Evolutionary conservation across 1,139 yeast genomes (phyloP).

Genomic region (Saccharomyces uvarum): DNA sequence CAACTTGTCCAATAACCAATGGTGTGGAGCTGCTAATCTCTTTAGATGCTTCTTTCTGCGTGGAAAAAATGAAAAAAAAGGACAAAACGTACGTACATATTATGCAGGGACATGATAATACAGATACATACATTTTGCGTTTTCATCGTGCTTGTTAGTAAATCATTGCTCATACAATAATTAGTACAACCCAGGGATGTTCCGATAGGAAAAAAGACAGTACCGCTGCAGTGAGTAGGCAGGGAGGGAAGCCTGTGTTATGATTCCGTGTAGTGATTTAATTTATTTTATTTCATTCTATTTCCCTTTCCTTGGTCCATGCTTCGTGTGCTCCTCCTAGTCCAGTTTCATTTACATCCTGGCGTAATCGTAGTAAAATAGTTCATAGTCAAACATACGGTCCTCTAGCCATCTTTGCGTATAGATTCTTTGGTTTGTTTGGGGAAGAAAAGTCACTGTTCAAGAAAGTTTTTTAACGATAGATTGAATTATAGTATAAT

Average conservation of each 20-base stretch:
- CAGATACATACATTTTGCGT: not conserved
- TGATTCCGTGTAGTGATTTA: not conserved
- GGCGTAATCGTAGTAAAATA: not conserved
- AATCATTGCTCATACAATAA: not conserved
- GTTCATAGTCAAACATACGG: slow-evolving; percentile 52
- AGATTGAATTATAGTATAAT: not conserved
- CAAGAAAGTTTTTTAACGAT: not conserved
- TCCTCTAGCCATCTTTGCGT: slow-evolving; percentile 82
- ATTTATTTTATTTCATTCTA: not conserved
- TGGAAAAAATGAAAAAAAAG: not conserved
- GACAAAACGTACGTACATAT: not conserved
- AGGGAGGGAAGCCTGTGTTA: not conserved
- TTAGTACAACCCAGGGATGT: not conserved
- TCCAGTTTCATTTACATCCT: not conserved
- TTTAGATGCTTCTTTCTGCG: slow-evolving; percentile 86
- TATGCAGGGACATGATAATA: not conserved
- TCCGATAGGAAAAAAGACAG: not conserved
- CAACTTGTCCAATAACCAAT: slow-evolving; percentile 99
- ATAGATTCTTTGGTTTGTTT: not conserved
- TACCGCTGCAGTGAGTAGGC: not conserved
- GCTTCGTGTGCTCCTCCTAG: not conserved
- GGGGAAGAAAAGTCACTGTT: not conserved
- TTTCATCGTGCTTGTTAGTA: not conserved
- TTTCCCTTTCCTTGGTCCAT: not conserved
- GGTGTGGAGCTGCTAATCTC: slow-evolving; percentile 99